Evolutionary conservation across 2,329 filamentous ascomycete genomes (phyloP).

Genomic region (Achaetomium macrosporum): DNA sequence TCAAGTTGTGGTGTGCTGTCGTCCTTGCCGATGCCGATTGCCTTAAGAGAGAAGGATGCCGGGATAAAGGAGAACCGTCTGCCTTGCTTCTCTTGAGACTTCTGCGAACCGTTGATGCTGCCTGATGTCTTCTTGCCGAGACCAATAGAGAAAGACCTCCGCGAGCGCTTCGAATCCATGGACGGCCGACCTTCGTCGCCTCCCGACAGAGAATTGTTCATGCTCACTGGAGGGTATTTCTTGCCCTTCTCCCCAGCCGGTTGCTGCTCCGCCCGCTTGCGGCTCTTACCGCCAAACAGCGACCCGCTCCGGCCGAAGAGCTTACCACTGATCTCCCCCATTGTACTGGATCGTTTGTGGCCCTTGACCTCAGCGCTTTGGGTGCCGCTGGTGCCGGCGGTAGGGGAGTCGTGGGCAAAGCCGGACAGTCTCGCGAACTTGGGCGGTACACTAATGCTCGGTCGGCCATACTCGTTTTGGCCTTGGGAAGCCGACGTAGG

Average conservation of each 20-base stretch:
- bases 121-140: slow-evolving; percentile 67
- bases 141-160: slow-evolving; percentile 65
- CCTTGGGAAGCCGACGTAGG: slow-evolving; percentile 56
- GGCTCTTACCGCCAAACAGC: slow-evolving; percentile 61
- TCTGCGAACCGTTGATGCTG: slow-evolving; percentile 54
- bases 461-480: slow-evolving; percentile 48
- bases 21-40: slow-evolving; percentile 56
- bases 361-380: slow-evolving; percentile 38
- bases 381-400: slow-evolving; percentile 24
- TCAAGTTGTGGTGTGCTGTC: slow-evolving; percentile 41
- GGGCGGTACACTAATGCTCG: slow-evolving; percentile 53
- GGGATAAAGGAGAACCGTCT: slow-evolving; percentile 68
- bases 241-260: slow-evolving; percentile 53
- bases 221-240: slow-evolving; percentile 85
- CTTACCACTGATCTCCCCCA: slow-evolving; percentile 76
- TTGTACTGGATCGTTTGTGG: slow-evolving; percentile 68
- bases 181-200: slow-evolving; percentile 57
- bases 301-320: slow-evolving; percentile 79
- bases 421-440: slow-evolving; percentile 55
- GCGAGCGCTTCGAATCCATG: slow-evolving; percentile 61
- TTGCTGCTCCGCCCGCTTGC: slow-evolving; percentile 44
- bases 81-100: slow-evolving; percentile 50
- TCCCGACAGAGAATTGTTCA: slow-evolving; percentile 65
- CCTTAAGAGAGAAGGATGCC: slow-evolving; percentile 57
- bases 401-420: slow-evolving; percentile 44